Evolutionary conservation across 2,329 filamentous ascomycete genomes (phyloP), one percentile per base, ranked within the genome.

Genomic region (Fusarium circinatum): DNA sequence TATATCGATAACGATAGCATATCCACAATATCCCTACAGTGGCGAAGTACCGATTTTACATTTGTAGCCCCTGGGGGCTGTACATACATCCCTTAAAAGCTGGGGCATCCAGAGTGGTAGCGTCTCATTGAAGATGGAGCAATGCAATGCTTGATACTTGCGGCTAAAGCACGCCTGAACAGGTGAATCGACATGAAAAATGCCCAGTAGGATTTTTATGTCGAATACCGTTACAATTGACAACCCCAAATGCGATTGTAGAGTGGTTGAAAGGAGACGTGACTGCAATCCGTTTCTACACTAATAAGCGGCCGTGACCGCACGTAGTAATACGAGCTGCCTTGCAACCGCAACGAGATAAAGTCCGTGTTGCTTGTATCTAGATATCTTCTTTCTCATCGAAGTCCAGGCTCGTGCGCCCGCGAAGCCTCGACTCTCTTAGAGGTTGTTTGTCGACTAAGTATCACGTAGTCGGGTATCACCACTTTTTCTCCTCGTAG

Each of bases 381-480:
- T 58, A 8, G 9, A 14, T 22, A 32, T 41, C 15, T 12, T 28
- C 39, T 55, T 26, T 24, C 38, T 49, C 22, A 51, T 41, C 42
- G 62, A 65, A 34, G 34, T 65, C 49, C 55, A 68, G 64, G 65
- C 39, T 70, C 70, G 49, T 66, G 74, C 32, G 54, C 49, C 36
- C 65, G 65, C 32, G 72, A 55, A 24, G 62, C 61, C 38, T 59
- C 52, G 10, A 52, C 65, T 52, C 55, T 60, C 41, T 58, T 63
- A 32, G 61, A 57, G 52, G 75, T 45, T 38, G 86, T 80, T 45
- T 70, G 65, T 74, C 87, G 88, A 79, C 89, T 91, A 79, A 92
- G 78, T 67, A 92, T 91, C 39, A 88, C 81, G 82, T 91, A 92
- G 70, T 91, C 89, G 1, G 87, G 86, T 61, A 83, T 82, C 47